Conservation (phyloP, 2,329 filamentous ascomycete genomes). For the Erysiphe pulchra region DNA sequence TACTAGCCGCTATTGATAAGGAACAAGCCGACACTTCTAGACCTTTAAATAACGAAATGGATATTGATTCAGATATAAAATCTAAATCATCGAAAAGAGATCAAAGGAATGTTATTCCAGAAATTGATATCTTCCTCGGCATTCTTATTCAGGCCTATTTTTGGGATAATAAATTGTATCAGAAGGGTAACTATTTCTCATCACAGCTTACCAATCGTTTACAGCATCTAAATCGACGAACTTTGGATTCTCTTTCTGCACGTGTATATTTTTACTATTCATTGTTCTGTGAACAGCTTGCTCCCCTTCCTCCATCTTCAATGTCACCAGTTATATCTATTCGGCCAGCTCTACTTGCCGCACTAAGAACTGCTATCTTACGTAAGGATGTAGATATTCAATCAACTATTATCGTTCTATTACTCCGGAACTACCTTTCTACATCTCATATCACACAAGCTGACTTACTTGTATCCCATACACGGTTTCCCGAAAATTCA, state of each 20-base stretch:
- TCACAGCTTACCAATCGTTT: conserved; percentile 60
- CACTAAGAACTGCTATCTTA: conserved; percentile 80
- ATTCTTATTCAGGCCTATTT: conserved; percentile 72
- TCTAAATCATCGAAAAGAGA: conserved; percentile 35
- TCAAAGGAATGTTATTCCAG: conserved; percentile 53
- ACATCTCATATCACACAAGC: conserved; percentile 95
- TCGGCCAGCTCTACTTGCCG: conserved; percentile 62
- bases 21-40: conserved; percentile 36
- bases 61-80: conserved; percentile 39
- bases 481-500: conserved; percentile 77
- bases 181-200: conserved; percentile 67
- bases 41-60: conserved; percentile 37
- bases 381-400: conserved; percentile 96
- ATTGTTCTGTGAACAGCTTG: conserved; percentile 77
- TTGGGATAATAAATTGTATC: conserved; percentile 59
- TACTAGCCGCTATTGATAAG: conserved; percentile 45
- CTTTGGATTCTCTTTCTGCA: conserved; percentile 75
- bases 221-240: conserved; percentile 74
- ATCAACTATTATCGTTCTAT: conserved; percentile 77
- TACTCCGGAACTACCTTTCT: conserved; percentile 84
- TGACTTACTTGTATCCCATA: conserved; percentile 85
- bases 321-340: conserved; percentile 70
- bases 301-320: conserved; percentile 67
- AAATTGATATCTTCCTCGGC: conserved; percentile 70
- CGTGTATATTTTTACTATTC: conserved; percentile 98